Conservation (phyloP, 176 grass and related monocot species). For the Bolboschoenus planiculmis region DNA sequence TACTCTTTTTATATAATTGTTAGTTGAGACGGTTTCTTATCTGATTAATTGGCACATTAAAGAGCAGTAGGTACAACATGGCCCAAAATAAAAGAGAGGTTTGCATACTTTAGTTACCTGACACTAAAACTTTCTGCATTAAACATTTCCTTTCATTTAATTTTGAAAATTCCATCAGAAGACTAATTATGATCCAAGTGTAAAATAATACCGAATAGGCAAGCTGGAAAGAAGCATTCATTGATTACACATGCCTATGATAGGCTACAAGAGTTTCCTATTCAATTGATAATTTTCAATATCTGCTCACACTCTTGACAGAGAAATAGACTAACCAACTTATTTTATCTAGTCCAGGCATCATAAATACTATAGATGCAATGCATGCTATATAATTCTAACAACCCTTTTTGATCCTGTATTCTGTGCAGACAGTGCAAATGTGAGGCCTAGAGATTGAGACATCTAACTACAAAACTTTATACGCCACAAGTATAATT, state of each 20-base stretch:
- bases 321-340: neutral
- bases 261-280: neutral
- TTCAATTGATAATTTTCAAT: neutral
- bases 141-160: constrained; percentile 13
- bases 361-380: neutral
- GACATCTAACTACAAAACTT: neutral
- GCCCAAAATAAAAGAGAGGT: constrained; percentile 17
- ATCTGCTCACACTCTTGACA: neutral
- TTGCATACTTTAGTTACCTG: neutral
- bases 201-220: neutral
- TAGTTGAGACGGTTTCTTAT: neutral
- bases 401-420: neutral
- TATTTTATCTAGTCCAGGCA: neutral
- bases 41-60: constrained; percentile 9
- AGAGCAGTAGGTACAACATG: constrained; percentile 12
- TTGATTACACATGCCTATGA: constrained; percentile 11
- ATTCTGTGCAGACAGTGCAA: neutral
- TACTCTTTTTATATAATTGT: neutral
- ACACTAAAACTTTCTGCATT: constrained; percentile 15
- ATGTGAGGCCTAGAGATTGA: neutral
- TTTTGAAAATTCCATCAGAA: neutral
- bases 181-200: constrained; percentile 8
- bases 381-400: neutral
- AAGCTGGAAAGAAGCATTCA: constrained; percentile 16
- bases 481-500: neutral